A percentile compares a stretch with the other conserved stretches of the same genome.
phyloP scores from a whole-genome alignment of 2,329 filamentous ascomycete species.

The Coniella vitis region DNA sequence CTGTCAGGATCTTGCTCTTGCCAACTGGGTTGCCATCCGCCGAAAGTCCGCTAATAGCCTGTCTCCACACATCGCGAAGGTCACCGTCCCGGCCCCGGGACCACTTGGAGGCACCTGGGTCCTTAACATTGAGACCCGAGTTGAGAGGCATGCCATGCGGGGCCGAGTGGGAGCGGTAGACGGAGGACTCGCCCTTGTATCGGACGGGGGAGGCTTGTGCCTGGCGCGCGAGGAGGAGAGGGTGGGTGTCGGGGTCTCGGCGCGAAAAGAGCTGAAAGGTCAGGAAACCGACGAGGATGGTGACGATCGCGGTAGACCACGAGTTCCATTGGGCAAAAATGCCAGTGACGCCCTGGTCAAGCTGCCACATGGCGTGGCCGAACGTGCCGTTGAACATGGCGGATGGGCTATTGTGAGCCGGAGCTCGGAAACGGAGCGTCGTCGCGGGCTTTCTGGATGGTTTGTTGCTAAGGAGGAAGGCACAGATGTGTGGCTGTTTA shows the following conservation, averaged over 20 bases:
- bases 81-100: slow-evolving; percentile 78
- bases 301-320: slow-evolving; percentile 67
- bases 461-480: neutral
- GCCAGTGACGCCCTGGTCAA: slow-evolving; percentile 65
- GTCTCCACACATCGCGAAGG: slow-evolving; percentile 83
- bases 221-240: slow-evolving; percentile 83
- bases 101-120: slow-evolving; percentile 75
- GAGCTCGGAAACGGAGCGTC: neutral
- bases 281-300: slow-evolving; percentile 59
- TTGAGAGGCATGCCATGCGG: slow-evolving; percentile 80
- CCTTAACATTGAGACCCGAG: slow-evolving; percentile 73
- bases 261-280: slow-evolving; percentile 64
- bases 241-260: slow-evolving; percentile 84
- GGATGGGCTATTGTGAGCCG: neutral
- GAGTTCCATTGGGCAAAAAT: slow-evolving; percentile 75
- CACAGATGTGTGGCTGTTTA: neutral
- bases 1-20: slow-evolving; percentile 68
- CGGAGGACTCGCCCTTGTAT: slow-evolving; percentile 75
- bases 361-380: slow-evolving; percentile 53
- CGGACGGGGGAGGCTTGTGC: slow-evolving; percentile 71
- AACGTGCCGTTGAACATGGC: slow-evolving; percentile 25
- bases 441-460: neutral
- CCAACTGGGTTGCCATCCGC: slow-evolving; percentile 55
- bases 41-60: slow-evolving; percentile 57
- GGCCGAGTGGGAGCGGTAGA: slow-evolving; percentile 76